Evolutionary conservation across 2,329 filamentous ascomycete species (phyloP).

Genomic region (Phyllachora maydis): DNA sequence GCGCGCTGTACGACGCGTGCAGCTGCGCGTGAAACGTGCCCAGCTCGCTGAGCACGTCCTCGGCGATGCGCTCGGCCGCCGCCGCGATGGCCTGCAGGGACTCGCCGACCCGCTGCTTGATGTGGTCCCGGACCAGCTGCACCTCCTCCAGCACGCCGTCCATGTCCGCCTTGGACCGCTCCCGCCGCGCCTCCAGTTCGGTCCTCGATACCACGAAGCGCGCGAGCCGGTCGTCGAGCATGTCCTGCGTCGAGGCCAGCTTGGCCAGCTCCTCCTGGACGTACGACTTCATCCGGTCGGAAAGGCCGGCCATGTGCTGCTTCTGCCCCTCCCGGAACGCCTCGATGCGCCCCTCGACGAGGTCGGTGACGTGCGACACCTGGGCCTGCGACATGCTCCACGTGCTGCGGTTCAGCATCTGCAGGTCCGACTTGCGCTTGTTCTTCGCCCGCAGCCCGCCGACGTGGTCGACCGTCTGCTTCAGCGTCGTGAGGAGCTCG

Average conservation of each 20-base stretch:
- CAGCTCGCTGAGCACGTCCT: constrained; percentile 73
- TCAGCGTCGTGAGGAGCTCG: constrained; percentile 58
- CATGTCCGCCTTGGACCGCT: constrained; percentile 62
- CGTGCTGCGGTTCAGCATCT: constrained; percentile 53
- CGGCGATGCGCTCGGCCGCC: constrained; percentile 74
- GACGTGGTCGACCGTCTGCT: constrained; percentile 61
- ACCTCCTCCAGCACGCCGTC: constrained; percentile 85
- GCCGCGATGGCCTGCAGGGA: constrained; percentile 66
- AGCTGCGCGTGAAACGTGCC: constrained; percentile 63
- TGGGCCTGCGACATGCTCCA: constrained; percentile 63
- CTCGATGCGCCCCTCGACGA: constrained; percentile 57
- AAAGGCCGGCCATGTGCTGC: constrained; percentile 44
- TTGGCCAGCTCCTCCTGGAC: constrained; percentile 55
- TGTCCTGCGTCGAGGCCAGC: constrained; percentile 45
- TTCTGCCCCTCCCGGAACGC: constrained; percentile 56
- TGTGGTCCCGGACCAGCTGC: constrained; percentile 67
- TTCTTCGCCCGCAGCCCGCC: constrained; percentile 72
- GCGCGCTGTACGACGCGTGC: constrained; percentile 61
- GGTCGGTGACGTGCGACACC: constrained; percentile 54
- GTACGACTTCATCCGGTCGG: constrained; percentile 54
- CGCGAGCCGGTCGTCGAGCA: constrained; percentile 48
- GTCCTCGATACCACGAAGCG: constrained; percentile 47
- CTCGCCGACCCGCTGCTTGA: constrained; percentile 70
- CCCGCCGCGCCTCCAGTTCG: constrained; percentile 46
- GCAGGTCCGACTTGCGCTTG: constrained; percentile 64